Conservation (phyloP, 2,329 filamentous ascomycete genomes). For the Plenodomus tracheiphilus region DNA sequence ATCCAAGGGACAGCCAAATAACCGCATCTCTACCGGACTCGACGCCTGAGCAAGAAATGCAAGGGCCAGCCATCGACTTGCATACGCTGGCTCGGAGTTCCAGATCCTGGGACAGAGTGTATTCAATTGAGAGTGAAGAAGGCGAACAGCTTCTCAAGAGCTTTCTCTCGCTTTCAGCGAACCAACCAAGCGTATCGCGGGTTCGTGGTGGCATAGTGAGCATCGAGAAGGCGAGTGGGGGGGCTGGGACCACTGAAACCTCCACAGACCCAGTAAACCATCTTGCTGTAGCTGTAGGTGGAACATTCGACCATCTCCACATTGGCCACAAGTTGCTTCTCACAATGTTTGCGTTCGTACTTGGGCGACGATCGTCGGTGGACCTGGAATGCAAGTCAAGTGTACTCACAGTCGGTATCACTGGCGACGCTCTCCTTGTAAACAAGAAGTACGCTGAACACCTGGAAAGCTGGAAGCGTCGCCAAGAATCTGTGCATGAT, state of each 20-base stretch:
- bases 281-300: conserved; percentile 76
- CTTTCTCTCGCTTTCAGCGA: conserved; percentile 43
- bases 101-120: conserved; percentile 67
- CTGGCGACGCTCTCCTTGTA: conserved; percentile 79
- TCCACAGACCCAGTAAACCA: conserved; percentile 46
- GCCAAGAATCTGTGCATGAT: conserved; percentile 68
- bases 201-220: conserved; percentile 42
- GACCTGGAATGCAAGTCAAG: conserved; percentile 41
- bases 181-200: conserved; percentile 33
- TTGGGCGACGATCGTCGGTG: conserved; percentile 48
- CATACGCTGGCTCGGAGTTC: conserved; percentile 52
- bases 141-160: conserved; percentile 62
- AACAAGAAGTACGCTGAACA: conserved; percentile 87
- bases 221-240: conserved; percentile 13
- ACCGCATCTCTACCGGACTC: conserved; percentile 22
- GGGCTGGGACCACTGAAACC: conserved; percentile 4
- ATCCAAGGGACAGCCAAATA: conserved; percentile 46
- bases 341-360: conserved; percentile 78
- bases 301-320: conserved; percentile 96
- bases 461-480: conserved; percentile 77
- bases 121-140: conserved; percentile 66
- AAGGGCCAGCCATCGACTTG: conserved; percentile 57
- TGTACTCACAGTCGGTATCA: conserved; percentile 80
- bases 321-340: conserved; percentile 94
- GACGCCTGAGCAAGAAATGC: conserved; percentile 33